These are phyloP conservation scores for Microsporum canis DNA, from an alignment of 2,329 filamentous ascomycete species.

Conservation along the genomic window DNA sequence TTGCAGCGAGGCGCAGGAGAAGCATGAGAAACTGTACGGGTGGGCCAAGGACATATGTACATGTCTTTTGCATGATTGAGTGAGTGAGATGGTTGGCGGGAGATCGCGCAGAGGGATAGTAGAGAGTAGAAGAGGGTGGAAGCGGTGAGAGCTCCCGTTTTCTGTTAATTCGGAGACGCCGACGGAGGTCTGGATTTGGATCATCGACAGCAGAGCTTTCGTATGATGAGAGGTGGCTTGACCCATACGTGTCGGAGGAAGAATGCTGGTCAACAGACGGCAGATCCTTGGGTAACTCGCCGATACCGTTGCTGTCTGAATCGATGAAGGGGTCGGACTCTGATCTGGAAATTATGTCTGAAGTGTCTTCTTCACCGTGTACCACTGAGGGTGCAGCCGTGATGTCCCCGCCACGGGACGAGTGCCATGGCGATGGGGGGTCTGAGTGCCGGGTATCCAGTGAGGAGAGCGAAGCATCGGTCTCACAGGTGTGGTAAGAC, in stretches of 20 bases:
- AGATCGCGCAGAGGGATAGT: constrained; percentile 36
- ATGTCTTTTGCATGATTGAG: constrained; percentile 64
- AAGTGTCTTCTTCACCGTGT: background rate
- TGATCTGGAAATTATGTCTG: background rate
- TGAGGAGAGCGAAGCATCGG: background rate
- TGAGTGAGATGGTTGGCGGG: constrained; percentile 45
- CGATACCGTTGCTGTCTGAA: background rate
- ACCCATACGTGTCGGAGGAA: background rate
- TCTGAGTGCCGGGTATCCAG: background rate
- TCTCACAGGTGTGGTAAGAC: constrained; percentile 32
- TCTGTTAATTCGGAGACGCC: constrained; percentile 46
- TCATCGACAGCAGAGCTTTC: constrained; percentile 14
- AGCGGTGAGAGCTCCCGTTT: constrained; percentile 54
- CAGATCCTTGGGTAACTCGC: background rate
- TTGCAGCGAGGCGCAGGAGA: constrained; percentile 70
- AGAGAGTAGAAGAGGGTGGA: constrained; percentile 55
- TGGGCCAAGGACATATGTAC: constrained; percentile 65
- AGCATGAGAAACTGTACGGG: constrained; percentile 65
- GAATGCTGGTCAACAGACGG: background rate
- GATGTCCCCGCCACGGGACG: background rate
- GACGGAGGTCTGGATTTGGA: constrained; percentile 33
- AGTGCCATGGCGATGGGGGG: background rate
- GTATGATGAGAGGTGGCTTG: background rate
- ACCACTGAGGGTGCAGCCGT: background rate
- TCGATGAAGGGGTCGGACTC: background rate